Percentiles rank a stretch among this genome's conserved stretches.
These are phyloP conservation scores for Solanum sparsipilum DNA, from an alignment of 257 asterid genomes.

Conservation along the genomic window DNA sequence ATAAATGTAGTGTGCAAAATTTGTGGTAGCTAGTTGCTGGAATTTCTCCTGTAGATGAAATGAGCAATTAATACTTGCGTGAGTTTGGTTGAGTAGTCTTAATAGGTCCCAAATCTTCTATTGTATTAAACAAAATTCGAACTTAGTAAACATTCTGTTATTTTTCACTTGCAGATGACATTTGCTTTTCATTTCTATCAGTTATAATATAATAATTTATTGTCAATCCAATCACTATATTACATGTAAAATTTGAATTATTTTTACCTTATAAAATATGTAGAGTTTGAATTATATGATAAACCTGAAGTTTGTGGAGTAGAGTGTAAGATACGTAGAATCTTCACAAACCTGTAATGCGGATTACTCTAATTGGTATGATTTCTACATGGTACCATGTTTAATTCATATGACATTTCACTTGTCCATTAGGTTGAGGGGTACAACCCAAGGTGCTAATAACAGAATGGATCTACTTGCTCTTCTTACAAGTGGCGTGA, in stretches of 20 bases:
- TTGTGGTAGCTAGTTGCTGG: background rate
- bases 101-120: background rate
- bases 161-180: background rate
- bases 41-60: background rate
- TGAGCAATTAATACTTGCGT: background rate
- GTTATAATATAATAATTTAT: background rate
- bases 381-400: background rate
- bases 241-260: background rate
- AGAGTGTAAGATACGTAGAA: background rate
- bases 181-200: background rate
- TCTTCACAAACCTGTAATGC: background rate
- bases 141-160: background rate
- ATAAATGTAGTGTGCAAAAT: background rate
- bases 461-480: slow-evolving; percentile 79
- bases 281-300: background rate
- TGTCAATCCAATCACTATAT: background rate
- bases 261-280: background rate
- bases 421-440: slow-evolving; percentile 56
- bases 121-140: background rate
- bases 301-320: background rate
- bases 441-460: slow-evolving; percentile 76
- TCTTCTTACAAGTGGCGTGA: slow-evolving; percentile 79
- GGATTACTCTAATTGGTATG: background rate
- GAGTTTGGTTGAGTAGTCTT: background rate
- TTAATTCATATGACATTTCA: background rate